Conservation (phyloP, 164 flowering plant species). For the Umbilicus rupestris region DNA sequence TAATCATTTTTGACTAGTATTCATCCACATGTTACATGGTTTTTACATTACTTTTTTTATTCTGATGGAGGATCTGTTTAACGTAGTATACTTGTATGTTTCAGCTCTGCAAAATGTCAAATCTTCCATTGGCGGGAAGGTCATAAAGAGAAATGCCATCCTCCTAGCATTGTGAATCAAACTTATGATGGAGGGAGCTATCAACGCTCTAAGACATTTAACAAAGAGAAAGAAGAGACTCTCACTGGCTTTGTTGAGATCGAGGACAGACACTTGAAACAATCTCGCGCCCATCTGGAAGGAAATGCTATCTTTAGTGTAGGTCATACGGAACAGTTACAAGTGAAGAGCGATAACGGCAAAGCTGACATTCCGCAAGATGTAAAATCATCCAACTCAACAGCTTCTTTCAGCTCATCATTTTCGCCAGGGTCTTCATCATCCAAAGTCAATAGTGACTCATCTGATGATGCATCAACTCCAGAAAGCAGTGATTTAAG, state of each 20-base stretch:
- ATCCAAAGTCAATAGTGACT: slow-evolving; percentile 15
- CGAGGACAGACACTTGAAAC: slow-evolving; percentile 13
- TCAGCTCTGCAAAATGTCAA: slow-evolving; percentile 22
- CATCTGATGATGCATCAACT: slow-evolving; percentile 30
- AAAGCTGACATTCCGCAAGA: slow-evolving; percentile 18
- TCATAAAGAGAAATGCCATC: slow-evolving; percentile 18
- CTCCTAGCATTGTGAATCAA: slow-evolving; percentile 5
- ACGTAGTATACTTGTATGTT: slow-evolving; percentile 4
- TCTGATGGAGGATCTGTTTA: not conserved
- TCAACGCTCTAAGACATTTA: slow-evolving; percentile 10
- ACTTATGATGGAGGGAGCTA: slow-evolving; percentile 1
- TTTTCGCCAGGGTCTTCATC: slow-evolving; percentile 24
- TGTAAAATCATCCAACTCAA: slow-evolving; percentile 13
- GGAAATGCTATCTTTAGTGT: slow-evolving; percentile 9
- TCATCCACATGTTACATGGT: not conserved
- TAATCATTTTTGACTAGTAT: not conserved
- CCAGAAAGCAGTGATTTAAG: slow-evolving; percentile 20
- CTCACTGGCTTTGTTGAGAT: not conserved
- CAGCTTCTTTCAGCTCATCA: slow-evolving; percentile 18
- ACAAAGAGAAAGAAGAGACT: slow-evolving; percentile 11
- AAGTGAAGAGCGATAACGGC: slow-evolving; percentile 10
- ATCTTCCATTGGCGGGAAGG: slow-evolving; percentile 22
- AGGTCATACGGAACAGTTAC: not conserved
- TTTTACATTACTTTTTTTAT: too few species aligned
- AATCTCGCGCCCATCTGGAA: not conserved